Evolutionary conservation across 768 basidiomycete species (phyloP), one percentile per base, ranked within the genome.

Genomic region (Macrolepiota albuminosa): DNA sequence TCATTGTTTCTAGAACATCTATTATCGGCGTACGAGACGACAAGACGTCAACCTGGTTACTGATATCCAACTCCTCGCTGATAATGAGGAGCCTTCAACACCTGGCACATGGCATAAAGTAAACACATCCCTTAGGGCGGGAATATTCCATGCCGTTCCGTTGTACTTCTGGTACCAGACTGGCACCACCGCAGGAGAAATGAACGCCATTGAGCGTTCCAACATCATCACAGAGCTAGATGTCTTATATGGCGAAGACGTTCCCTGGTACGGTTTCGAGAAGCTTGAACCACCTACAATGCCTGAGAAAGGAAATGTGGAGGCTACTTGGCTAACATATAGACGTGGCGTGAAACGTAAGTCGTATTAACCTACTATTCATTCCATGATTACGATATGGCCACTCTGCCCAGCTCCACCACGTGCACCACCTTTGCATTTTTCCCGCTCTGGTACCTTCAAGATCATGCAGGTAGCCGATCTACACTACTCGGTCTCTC

Each of bases 391-490:
- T 58, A 18, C 45, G 37, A 46, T 48, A 67, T 21, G 29, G 65
- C 61, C 9, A 51, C 45, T 46, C 21, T 45, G 26, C 40, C 13
- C 64, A 92, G 89, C 75, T 21, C 80, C 87, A 3, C 91, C 93
- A 2, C 81, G 77, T 21, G 87, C 92, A 1, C 86, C 85, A 2
- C 88, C 89, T 1, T 82, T 93, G 2, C 91, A 91, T 64, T 97
- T 99, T 76, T 86, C 87, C 26, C 77, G 72, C 31, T 81, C 88
- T 26, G 96, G 96, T 4, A 88, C 83, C 52, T 95, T 95, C 83
- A 95, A 88, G 71, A 85, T 96, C 60, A 76, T 95, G 47, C 90
- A 94, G 75, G 81, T 98, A 36, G 96, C 96, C 6, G 96, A 99
- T 71, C 78, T 99, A 33, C 96, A 99, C 71, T 98, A 84, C 73